Base-by-base conservation (phyloP, 2,329 filamentous ascomycete species). In the Paracoccidioides lutzii region DNA sequence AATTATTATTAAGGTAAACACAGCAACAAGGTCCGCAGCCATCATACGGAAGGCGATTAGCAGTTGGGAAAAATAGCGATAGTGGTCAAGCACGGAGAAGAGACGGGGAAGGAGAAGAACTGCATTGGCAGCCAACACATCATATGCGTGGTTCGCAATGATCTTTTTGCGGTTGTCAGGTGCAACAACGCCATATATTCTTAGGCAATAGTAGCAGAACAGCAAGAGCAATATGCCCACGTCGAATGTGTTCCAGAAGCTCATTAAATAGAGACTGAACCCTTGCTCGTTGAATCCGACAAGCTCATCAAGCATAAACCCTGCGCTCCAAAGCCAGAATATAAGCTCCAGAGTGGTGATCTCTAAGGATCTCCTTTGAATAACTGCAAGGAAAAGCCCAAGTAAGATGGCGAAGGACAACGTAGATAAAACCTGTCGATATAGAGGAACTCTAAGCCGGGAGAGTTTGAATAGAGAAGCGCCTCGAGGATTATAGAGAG, bases 241-340 rank as follows among this genome's bases (percentile, higher is more conserved):
- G 66, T 96, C 91, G 69, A 96, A 95, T 41, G 90, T 82, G 69
- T 96, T 96, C 91, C 91, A 96, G 69, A 96, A 93, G 68, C 89
- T 95, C 83, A 96, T 91, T 65, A 96, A 88, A 72, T 96, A 97
- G 35, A 97, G 80, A 41, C 90, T 90, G 68, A 96, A 96, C 2
- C 91, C 91, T 71, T 96, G 90, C 69, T 97, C 91, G 62, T 90
- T 95, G 76, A 96, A 96, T 9, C 90, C 90, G 15, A 96, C 90
- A 28, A 97, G 80, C 71, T 96, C 91, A 65, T 96, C 91, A 37
- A 96, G 81, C 89, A 96, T 95, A 70, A 94, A 96, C 0, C 91
- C 91, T 32, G 89, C 88, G 66, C 89, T 95, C 90, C 91, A 97
- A 69, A 96, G 88, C 91, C 91, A 97, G 71, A 97, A 96, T 10